These are phyloP conservation scores for Fusarium albosuccineum DNA, from an alignment of 2,329 filamentous ascomycete species.

Conservation along the genomic window DNA sequence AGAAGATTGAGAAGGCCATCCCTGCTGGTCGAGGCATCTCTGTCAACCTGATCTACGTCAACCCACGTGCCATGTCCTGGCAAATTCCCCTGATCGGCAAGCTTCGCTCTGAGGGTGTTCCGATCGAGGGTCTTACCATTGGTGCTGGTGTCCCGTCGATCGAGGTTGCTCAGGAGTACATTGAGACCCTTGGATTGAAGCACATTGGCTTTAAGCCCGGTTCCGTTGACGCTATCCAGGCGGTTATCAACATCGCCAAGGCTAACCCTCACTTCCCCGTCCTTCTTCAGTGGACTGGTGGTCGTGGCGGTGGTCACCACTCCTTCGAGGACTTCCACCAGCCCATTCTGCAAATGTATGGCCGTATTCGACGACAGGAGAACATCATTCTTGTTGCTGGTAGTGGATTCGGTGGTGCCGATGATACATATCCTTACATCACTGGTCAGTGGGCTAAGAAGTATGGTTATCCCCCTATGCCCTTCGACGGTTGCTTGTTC, in stretches of 20 bases:
- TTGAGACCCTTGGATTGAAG: constrained; percentile 90
- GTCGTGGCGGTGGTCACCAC: constrained; percentile 93
- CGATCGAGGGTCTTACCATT: constrained; percentile 92
- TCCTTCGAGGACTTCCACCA: constrained; percentile 97
- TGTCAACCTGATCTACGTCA: constrained; percentile 92
- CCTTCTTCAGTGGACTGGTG: constrained; percentile 94
- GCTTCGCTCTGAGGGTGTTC: constrained; percentile 85
- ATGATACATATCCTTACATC: constrained; percentile 93
- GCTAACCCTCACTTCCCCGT: constrained; percentile 96
- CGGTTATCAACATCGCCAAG: constrained; percentile 92
- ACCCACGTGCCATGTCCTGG: constrained; percentile 90
- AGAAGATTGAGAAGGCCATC: constrained; percentile 86
- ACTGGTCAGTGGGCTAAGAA: constrained; percentile 90
- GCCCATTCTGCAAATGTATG: constrained; percentile 91
- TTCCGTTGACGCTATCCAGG: constrained; percentile 87
- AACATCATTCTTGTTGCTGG: constrained; percentile 93
- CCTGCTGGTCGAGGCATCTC: constrained; percentile 89
- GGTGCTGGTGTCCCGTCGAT: constrained; percentile 94
- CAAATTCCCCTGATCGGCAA: constrained; percentile 88
- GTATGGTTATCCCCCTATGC: constrained; percentile 92
- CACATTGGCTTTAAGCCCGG: constrained; percentile 96
- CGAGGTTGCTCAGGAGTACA: constrained; percentile 93
- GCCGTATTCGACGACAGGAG: constrained; percentile 83
- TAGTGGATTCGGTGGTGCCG: constrained; percentile 89
- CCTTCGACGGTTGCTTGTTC: constrained; percentile 91